A percentile compares a stretch with the other conserved stretches of the same genome.
Evolutionary conservation across 768 basidiomycete species (phyloP).

Genomic region (Cytidiella melzeri): DNA sequence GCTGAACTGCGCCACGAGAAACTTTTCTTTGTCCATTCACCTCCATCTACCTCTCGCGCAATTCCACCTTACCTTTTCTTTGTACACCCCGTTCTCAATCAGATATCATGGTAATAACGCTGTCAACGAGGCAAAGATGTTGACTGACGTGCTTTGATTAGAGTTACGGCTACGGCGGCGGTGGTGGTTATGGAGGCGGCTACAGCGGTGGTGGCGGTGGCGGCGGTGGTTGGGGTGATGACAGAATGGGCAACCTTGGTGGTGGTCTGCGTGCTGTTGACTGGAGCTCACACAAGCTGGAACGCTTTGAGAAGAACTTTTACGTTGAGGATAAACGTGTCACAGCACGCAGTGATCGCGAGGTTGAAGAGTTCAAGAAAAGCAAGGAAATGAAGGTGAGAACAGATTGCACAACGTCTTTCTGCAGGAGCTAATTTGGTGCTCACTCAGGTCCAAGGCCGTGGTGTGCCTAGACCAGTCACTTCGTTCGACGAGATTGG

Average conservation of each 20-base stretch:
- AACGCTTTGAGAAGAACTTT: constrained; percentile 97
- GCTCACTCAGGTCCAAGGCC: constrained; percentile 91
- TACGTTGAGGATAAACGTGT: constrained; percentile 90
- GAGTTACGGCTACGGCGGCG: constrained; percentile 31
- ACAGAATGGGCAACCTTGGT: constrained; percentile 79
- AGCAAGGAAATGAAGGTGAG: constrained; percentile 81
- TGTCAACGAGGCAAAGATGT: no score
- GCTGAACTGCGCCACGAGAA: constrained; percentile 6
- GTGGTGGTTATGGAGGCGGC: constrained; percentile 37
- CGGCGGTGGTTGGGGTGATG: constrained; percentile 50
- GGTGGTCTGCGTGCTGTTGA: constrained; percentile 78
- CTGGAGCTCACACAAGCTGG: constrained; percentile 69
- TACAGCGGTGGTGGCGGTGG: constrained; percentile 47
- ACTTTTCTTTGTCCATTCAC: constrained; percentile 6
- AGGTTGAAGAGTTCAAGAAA: constrained; percentile 83
- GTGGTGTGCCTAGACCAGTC: constrained; percentile 82
- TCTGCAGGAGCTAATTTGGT: no score
- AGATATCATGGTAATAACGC: constrained; percentile 29
- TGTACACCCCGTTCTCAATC: constrained; percentile 15
- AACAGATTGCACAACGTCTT: background rate
- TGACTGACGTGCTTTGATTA: no score
- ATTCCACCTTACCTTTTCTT: constrained; percentile 4
- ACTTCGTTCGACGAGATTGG: constrained; percentile 90
- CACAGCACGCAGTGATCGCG: constrained; percentile 66
- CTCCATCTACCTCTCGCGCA: constrained; percentile 1